Evolutionary conservation across 1,284 basidiomycete species (phyloP).

Genomic region (Pholiota adiposa): DNA sequence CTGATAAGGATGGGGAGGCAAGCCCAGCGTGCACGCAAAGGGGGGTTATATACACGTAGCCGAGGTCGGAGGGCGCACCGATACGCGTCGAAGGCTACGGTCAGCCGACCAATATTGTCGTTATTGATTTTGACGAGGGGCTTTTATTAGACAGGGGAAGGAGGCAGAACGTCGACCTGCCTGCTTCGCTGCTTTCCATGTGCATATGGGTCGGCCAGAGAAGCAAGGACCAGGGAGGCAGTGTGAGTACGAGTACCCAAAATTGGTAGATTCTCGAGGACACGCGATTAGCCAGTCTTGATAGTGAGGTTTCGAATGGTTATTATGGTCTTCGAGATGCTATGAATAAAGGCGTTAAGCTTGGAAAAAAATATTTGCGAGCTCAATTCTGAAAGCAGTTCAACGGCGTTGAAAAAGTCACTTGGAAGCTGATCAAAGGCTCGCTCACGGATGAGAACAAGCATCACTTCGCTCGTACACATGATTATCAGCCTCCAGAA

Average conservation of each 20-base stretch:
- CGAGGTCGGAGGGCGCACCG: background rate
- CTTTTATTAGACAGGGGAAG: conserved; percentile 4
- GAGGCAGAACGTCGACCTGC: background rate
- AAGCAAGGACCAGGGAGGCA: background rate
- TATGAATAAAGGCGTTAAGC: too few relatives aligned
- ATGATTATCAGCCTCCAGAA: background rate
- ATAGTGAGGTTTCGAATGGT: background rate
- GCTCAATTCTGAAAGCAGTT: background rate
- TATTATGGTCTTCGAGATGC: too few relatives aligned
- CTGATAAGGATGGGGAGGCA: background rate
- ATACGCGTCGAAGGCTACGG: background rate
- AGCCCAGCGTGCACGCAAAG: background rate
- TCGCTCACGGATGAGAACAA: too few relatives aligned
- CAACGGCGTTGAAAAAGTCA: background rate
- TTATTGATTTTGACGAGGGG: background rate
- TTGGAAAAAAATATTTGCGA: too few relatives aligned
- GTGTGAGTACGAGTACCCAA: background rate
- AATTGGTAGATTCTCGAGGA: background rate
- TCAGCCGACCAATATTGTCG: background rate
- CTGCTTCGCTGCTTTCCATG: background rate
- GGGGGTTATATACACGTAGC: conserved; percentile 5
- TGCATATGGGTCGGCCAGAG: conserved; percentile 2
- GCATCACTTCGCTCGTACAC: background rate
- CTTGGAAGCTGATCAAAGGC: too few relatives aligned
- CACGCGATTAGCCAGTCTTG: background rate